phyloP scores from a whole-genome alignment of 805 yeast species.

The Ogataea methanolica region DNA sequence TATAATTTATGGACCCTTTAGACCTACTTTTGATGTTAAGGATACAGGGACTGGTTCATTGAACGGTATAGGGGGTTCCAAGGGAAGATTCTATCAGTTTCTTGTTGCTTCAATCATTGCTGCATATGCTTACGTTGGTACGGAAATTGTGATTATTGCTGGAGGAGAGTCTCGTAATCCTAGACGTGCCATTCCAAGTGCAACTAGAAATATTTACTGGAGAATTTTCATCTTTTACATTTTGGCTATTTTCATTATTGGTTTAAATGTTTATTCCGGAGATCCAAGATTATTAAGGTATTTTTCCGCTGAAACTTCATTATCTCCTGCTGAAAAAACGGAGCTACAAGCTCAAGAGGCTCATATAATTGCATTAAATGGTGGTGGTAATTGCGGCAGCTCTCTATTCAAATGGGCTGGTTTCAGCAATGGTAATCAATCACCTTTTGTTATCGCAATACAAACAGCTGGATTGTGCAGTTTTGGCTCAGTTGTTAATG shows the following conservation, averaged over 20 bases:
- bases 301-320: slow-evolving; percentile 30
- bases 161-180: slow-evolving; percentile 87
- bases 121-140: slow-evolving; percentile 74
- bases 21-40: slow-evolving; percentile 65
- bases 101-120: slow-evolving; percentile 60
- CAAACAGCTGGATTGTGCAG: slow-evolving; percentile 48
- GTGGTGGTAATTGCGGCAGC: slow-evolving; percentile 25
- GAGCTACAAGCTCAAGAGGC: slow-evolving; percentile 8
- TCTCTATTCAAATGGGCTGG: slow-evolving; percentile 30
- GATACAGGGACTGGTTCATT: slow-evolving; percentile 53
- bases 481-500: slow-evolving; percentile 48
- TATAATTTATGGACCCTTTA: slow-evolving; percentile 63
- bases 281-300: slow-evolving; percentile 68
- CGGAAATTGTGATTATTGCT: slow-evolving; percentile 78
- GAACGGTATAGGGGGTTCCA: slow-evolving; percentile 55
- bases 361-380: slow-evolving; percentile 19
- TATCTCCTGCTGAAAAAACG: slow-evolving; percentile 14
- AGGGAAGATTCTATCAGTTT: slow-evolving; percentile 58
- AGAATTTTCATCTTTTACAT: slow-evolving; percentile 62
- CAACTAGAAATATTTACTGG: slow-evolving; percentile 72
- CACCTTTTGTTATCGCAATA: slow-evolving; percentile 56
- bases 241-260: slow-evolving; percentile 61
- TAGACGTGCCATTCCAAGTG: slow-evolving; percentile 68
- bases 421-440: slow-evolving; percentile 42
- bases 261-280: slow-evolving; percentile 70